Evolutionary conservation across 2,329 filamentous ascomycete genomes (phyloP), one percentile per base, ranked within the genome.

Genomic region (Exophiala sideris): DNA sequence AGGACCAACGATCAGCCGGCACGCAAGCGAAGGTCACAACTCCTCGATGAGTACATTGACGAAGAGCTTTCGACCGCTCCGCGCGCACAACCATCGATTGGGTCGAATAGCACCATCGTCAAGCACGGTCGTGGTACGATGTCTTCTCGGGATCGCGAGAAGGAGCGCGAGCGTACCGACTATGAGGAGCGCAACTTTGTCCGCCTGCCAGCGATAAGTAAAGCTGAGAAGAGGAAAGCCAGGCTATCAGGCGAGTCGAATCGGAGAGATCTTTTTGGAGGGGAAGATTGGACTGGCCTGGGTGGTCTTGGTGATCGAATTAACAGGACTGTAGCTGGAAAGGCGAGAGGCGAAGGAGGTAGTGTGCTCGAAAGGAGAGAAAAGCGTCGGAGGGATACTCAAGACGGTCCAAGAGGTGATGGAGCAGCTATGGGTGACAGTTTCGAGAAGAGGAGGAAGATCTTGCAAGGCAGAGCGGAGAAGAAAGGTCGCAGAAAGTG

Each of bases 151-250:
- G 87, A 96, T 68, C 82, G 88, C 52, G 84, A 84, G 59, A 83
- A 84, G 38, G 91, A 97, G 70, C 81, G 81, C 1, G 91, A 96
- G 73, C 79, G 88, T 51, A 81, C 81, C 55, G 83, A 88, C 45
- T 99, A 96, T 73, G 94, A 99, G 76, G 94, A 99, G 74, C 81
- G 79, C 63, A 95, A 99, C 74, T 92, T 96, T 66, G 84, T 89
- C 12, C 88, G 94, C 63, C 76, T 99, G 65, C 91, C 92, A 10
- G 86, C 85, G 65, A 83, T 88, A 70, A 88, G 84, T 73, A 97
- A 96, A 79, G 96, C 95, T 75, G 91, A 96, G 45, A 86, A 88
- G 69, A 73, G 71, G 40, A 79, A 81, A 68, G 75, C 76, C 29
- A 75, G 70, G 2, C 71, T 68, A 40, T 67, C 66, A 36, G 70